Evolutionary conservation across 176 grass and related monocot genomes (phyloP).

Genomic region (Tillandsia fasciculata): DNA sequence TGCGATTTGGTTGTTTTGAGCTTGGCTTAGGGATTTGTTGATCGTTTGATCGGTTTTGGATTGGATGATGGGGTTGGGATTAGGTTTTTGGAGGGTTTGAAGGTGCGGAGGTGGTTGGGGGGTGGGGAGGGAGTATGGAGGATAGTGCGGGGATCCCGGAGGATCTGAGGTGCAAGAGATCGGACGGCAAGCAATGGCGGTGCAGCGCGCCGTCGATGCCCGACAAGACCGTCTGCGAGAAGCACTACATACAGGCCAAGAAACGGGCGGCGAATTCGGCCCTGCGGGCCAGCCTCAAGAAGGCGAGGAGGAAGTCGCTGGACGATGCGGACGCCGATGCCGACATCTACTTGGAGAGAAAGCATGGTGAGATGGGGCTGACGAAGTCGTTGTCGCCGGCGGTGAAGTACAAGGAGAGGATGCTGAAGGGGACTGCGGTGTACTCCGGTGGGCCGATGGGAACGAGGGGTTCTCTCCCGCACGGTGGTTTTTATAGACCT

Average conservation of each 20-base stretch:
- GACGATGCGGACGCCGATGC: conserved; percentile 10
- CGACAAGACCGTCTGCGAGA: conserved; percentile 95
- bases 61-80: background rate
- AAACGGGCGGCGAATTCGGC: conserved; percentile 87
- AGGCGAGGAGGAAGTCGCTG: conserved; percentile 21
- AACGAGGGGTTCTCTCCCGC: background rate
- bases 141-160: conserved; percentile 57
- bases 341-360: conserved; percentile 23
- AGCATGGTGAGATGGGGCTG: conserved; percentile 2
- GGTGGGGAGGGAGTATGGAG: conserved; percentile 4
- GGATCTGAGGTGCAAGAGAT: conserved; percentile 91
- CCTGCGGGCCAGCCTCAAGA: conserved; percentile 60
- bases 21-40: conserved; percentile 20
- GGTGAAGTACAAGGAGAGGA: conserved; percentile 18
- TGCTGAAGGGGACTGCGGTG: background rate
- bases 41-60: background rate
- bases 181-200: conserved; percentile 98
- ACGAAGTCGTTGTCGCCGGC: conserved; percentile 6
- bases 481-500: background rate
- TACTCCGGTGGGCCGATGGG: background rate
- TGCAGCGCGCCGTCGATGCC: conserved; percentile 88
- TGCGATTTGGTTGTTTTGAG: conserved; percentile 10
- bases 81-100: no score
- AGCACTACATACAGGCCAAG: conserved; percentile 99
- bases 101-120: background rate